A percentile compares a stretch with the other conserved stretches of the same genome.
Conservation (phyloP, 306 rosid species). For the Cicer chorassanicum region DNA sequence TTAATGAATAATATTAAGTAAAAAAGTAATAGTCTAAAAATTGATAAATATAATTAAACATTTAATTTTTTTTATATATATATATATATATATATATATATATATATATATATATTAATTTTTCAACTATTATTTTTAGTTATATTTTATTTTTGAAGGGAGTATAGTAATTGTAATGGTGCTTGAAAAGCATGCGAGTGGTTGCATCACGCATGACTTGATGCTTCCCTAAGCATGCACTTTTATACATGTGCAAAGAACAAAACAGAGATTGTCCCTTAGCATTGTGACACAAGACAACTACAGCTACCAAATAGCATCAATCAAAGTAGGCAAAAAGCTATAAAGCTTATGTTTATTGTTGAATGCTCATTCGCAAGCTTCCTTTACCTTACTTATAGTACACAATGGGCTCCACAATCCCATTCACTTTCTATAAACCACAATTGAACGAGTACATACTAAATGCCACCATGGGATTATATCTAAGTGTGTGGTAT, state of each 20-base stretch:
- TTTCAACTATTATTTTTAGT: too few species aligned
- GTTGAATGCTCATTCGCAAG: conserved; percentile 52
- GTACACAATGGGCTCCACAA: conserved; percentile 79
- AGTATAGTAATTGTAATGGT: conserved; percentile 48
- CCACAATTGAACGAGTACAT: too few species aligned
- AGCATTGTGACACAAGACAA: conserved; percentile 58
- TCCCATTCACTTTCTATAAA: not conserved
- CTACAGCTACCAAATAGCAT: conserved; percentile 50
- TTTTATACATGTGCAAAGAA: not conserved
- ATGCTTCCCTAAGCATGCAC: conserved; percentile 83
- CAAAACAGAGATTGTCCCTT: conserved; percentile 35
- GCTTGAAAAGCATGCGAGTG: conserved; percentile 57
- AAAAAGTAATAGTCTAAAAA: too few species aligned
- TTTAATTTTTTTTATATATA: too few species aligned
- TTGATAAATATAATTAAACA: too few species aligned
- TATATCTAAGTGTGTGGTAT: too few species aligned
- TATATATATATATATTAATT: too few species aligned
- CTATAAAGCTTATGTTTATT: conserved; percentile 43
- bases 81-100: too few species aligned
- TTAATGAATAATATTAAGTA: too few species aligned
- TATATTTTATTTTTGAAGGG: too few species aligned
- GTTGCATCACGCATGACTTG: conserved; percentile 82
- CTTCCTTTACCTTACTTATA: conserved; percentile 48
- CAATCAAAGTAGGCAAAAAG: conserved; percentile 56
- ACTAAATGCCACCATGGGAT: too few species aligned